Percentiles rank a stretch among this genome's conserved stretches.
phyloP scores from a whole-genome alignment of 495 filamentous ascomycete species.

The Hypoxylon lienhwacheense region DNA sequence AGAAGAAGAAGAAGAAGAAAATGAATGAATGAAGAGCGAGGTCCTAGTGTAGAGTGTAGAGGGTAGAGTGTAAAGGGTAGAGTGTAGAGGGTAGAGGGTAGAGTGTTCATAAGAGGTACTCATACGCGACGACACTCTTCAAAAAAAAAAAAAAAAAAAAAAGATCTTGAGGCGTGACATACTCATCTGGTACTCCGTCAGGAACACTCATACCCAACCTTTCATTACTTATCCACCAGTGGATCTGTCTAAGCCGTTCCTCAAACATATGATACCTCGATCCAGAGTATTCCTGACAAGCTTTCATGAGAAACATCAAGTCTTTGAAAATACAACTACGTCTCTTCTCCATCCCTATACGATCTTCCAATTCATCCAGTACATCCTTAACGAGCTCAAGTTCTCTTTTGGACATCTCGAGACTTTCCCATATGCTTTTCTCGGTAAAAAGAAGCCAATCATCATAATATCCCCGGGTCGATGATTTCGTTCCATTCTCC shows the following conservation, averaged over 20 bases:
- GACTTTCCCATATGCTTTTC: slow-evolving; percentile 13
- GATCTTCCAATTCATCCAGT: slow-evolving; percentile 17
- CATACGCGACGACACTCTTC: no score
- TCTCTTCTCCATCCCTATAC: not conserved
- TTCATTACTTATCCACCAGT: slow-evolving; percentile 15
- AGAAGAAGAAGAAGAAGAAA: not conserved
- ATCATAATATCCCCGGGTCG: not conserved
- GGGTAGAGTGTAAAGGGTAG: not conserved
- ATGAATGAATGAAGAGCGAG: not conserved
- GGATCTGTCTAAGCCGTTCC: slow-evolving; percentile 31
- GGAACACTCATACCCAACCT: slow-evolving; percentile 19
- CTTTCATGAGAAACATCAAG: slow-evolving; percentile 21
- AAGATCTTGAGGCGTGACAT: slow-evolving; percentile 4
- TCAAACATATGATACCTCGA: slow-evolving; percentile 29
- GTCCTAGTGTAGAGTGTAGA: no score
- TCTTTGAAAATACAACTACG: not conserved
- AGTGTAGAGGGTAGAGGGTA: no score
- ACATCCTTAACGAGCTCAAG: slow-evolving; percentile 27
- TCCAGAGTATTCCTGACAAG: slow-evolving; percentile 34
- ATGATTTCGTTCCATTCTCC: not conserved
- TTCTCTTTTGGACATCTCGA: slow-evolving; percentile 31
- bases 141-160: not conserved
- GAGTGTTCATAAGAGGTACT: no score
- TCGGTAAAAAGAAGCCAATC: slow-evolving; percentile 24
- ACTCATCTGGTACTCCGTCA: slow-evolving; percentile 31